phyloP scores from a whole-genome alignment of 2,329 filamentous ascomycete genomes.

The Tetracladium maxilliforme region DNA sequence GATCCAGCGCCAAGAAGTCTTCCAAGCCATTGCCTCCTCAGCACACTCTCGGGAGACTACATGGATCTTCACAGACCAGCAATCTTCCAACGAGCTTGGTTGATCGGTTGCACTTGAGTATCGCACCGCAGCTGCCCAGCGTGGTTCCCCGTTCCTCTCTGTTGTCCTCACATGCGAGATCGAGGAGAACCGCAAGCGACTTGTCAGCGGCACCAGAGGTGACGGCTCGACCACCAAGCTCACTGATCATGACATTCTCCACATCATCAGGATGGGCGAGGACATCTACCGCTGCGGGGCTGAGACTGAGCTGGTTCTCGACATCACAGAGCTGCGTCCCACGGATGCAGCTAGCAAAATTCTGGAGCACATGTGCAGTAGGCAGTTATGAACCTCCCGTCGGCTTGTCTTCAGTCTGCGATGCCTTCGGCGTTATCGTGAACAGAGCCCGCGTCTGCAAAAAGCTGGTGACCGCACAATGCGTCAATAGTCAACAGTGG shows the following conservation, averaged over 20 bases:
- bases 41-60: too few relatives aligned
- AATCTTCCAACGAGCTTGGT: too few relatives aligned
- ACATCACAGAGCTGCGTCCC: conserved; percentile 9
- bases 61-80: too few relatives aligned
- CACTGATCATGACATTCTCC: conserved; percentile 8
- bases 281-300: conserved; percentile 10
- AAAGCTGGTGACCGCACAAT: too few relatives aligned
- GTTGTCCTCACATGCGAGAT: conserved; percentile 12
- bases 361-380: too few relatives aligned
- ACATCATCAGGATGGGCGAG: conserved; percentile 8
- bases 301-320: conserved; percentile 8
- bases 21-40: too few relatives aligned
- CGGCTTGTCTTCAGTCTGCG: too few relatives aligned
- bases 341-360: conserved; percentile 6
- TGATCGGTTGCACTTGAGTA: conserved; percentile 9
- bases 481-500: too few relatives aligned
- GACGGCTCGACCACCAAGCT: conserved; percentile 8
- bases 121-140: conserved; percentile 7
- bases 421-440: too few relatives aligned
- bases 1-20: too few relatives aligned
- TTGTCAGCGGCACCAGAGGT: conserved; percentile 3
- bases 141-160: conserved; percentile 11
- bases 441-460: too few relatives aligned
- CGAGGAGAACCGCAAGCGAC: conserved; percentile 12
- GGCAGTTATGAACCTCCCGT: too few relatives aligned